Conservation (phyloP, 225 moss, liverwort and hornwort genomes). For the Lunularia cruciata region DNA sequence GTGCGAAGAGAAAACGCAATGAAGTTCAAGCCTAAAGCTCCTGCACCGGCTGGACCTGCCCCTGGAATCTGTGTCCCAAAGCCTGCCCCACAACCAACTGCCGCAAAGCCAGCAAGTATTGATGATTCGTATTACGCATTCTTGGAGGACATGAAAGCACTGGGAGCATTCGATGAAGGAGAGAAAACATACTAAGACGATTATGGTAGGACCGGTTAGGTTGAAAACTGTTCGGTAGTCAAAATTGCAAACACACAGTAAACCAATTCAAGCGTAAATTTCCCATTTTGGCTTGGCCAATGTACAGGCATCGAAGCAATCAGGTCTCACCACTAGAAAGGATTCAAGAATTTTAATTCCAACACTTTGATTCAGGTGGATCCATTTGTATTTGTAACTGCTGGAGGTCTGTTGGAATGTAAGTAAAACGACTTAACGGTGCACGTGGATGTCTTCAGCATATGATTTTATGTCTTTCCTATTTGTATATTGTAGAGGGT, state of each 20-base stretch:
- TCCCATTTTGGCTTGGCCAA: slow-evolving; percentile 14
- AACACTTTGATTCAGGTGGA: neutral
- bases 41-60: slow-evolving; percentile 34
- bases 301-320: slow-evolving; percentile 30
- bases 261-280: neutral
- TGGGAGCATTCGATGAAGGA: slow-evolving; percentile 94
- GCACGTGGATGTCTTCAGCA: no score
- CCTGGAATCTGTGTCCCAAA: slow-evolving; percentile 31
- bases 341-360: neutral
- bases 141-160: slow-evolving; percentile 97
- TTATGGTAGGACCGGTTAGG: neutral
- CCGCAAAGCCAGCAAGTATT: slow-evolving; percentile 75
- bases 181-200: slow-evolving; percentile 45
- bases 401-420: slow-evolving; percentile 11
- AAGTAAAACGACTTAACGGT: slow-evolving; percentile 13
- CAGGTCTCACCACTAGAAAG: slow-evolving; percentile 1
- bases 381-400: slow-evolving; percentile 3
- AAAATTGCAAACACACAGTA: neutral
- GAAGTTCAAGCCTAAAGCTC: slow-evolving; percentile 72
- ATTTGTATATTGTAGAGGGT: no score
- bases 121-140: slow-evolving; percentile 96
- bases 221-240: slow-evolving; percentile 2
- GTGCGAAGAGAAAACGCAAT: slow-evolving; percentile 81
- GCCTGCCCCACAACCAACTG: slow-evolving; percentile 23
- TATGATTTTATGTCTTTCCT: no score